Base-by-base conservation (phyloP, 768 basidiomycete genomes). In the Xerocomellus intermedius region DNA sequence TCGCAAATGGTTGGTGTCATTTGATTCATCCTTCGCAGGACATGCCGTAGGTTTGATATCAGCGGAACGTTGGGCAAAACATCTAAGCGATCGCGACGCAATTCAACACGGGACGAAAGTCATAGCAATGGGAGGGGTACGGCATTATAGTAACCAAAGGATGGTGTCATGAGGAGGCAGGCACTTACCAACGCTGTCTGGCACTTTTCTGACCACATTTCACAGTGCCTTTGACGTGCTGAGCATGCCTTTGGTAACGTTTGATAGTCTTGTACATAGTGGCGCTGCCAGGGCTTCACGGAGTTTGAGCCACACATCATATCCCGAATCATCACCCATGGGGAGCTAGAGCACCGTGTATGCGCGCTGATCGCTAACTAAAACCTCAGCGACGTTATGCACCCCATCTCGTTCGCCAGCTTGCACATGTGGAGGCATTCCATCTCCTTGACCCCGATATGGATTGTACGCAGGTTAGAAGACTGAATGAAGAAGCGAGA, bases 221-320 rank as follows among this genome's bases (percentile, higher is more conserved):
- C 21, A 16, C 58, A 96, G 94, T 65, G 90, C 87, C 0, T 93
- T 83, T 60, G 84, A 91, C 44, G 73, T 94, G 57, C 73, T 96
- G 21, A 74, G 82, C 16, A 80, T 85, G 64, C 83, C 83, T 2
- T 73, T 74, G 2, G 66, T 91, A 26, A 78, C 74, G 2, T 66
- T 79, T 0, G 60, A 70, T 3, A 61, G 64, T 13, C 72, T 95
- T 30, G 64, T 35, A 38, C 61, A 4, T 86, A 42, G 87, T 83
- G 14, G 78, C 69, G 41, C 53, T 30, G 42, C 10, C 59, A 44
- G 21, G 59, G 52, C 13, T 73, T 96, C 0, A 65, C 66, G 0
- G 61, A 69, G 17, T 63, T 88, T 42, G 78, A 85, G 47, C 76
- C 79, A 3, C 67, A 70, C 19, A 75, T 88, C 26, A 67, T 87